Base-by-base conservation (phyloP, 192 early-diverging fungal species). In the Coemansia sp. region DNA sequence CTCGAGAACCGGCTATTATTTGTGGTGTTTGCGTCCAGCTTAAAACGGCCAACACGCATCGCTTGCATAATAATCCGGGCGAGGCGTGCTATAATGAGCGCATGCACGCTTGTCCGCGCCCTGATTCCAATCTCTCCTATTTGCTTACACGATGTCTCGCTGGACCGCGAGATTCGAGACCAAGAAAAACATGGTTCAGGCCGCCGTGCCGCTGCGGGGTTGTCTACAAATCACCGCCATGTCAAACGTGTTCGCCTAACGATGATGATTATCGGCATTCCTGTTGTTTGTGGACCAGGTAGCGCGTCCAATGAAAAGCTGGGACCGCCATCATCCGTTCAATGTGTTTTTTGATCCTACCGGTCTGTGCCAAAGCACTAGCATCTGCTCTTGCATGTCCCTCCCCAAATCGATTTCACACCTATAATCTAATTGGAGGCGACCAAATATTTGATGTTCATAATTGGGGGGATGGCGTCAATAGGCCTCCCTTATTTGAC, bases 31-130 rank as follows among this genome's bases (percentile, higher is more conserved):
- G 27, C 24, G 31, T 15, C 53, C 53, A 57, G 10, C 53, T 31
- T 31, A 57, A 31, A 57, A n/a, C 53, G 24, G 53, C 24, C 29
- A 8, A 38, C 31, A 12, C 41, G 41, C 41, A 12, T 16, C 15
- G 58, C 58, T 38, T 61, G 58, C 58, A 61, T 38, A 61, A 61
- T 61, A 61, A 61, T 38, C 58, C 58, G 58, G 55, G 55, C 4
- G 8, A 22, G 20, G 20, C 52, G 29, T 11, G 58, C 34, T 38
- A 38, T 38, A n/a, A n/a, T n/a, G 33, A 61, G 58, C 33, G n/a
- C 58, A 36, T 15, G 34, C 34, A 11, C 34, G 20, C 24, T 57
- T 57, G n/a, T 29, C 53, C 22, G 33, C 18, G 18, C 34, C 58
- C 55, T 34, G 55, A 29, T 33, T 29, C 15, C n/a, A 22, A 61